Evolutionary conservation across 805 yeast genomes (phyloP), one percentile per base, ranked within the genome.

Genomic region (Candida orba): DNA sequence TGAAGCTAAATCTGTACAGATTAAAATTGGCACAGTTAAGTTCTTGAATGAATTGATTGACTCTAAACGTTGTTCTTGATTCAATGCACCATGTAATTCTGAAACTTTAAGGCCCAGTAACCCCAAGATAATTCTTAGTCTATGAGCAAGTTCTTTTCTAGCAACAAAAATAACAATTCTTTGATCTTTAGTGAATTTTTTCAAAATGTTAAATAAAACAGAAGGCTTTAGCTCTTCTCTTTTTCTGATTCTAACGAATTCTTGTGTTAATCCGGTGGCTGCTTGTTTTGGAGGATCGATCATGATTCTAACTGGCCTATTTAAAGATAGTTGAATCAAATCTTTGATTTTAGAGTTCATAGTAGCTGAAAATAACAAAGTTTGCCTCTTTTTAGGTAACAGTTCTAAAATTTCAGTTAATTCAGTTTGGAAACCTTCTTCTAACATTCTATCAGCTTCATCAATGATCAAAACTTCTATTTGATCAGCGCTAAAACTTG

Each of bases 371-470:
- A 90, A 93, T 54, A 93, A 69, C 69, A 93, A 67, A 0, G 97
- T 91, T 67, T 93, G 99, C 63, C 98, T 80, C 66, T 87, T 87
- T 40, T 81, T 76, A 25, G 99, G 99, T 51, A 95, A 72, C 43
- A 91, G 71, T 13, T 84, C 75, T 65, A 93, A 75, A 47, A 93
- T 91, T 63, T 93, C 99, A 17, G 88, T 83, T 52, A 93, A 71
- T 66, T 93, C 99, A 42, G 81, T 87, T 65, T 90, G 96, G 78
- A 93, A 93, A 59, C 99, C 99, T 67, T 93, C 99, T 63, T 93
- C 99, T 54, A 93, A 75, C 98, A 93, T 93, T 70, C 99, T 81
- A 73, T 93, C 99, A 47, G 99, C 99, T 71, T 93, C 99, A 70
- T 93, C 99, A 53, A 93, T 75, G 27, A 93, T 95, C 56, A 93